Conservation (phyloP, 306 rosid genomes). For the Glycine latifolia region DNA sequence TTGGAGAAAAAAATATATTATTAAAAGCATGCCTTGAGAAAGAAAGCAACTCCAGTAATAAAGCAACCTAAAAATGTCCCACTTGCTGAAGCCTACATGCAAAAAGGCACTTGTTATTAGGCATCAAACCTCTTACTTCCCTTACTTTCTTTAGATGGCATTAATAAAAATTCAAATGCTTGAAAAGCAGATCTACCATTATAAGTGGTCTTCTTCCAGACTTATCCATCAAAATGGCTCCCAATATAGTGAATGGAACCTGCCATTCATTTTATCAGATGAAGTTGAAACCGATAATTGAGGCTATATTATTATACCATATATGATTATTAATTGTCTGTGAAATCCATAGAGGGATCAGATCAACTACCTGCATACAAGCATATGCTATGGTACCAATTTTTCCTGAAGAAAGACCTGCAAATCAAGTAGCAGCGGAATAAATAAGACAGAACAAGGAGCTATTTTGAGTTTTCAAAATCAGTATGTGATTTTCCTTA, state of each 20-base stretch:
- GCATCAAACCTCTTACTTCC: conserved; percentile 27
- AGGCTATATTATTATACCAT: background rate
- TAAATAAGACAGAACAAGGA: too few species aligned
- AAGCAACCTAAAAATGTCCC: conserved; percentile 75
- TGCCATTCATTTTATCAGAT: conserved; percentile 43
- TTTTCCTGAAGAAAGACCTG: too few species aligned
- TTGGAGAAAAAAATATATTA: conserved; percentile 4
- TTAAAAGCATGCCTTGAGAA: conserved; percentile 59
- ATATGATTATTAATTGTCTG: background rate
- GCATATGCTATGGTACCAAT: too few species aligned
- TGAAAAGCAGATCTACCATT: conserved; percentile 51
- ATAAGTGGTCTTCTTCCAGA: conserved; percentile 78
- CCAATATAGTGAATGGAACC: conserved; percentile 63
- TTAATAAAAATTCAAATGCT: background rate
- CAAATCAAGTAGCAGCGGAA: too few species aligned
- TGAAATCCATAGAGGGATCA: too few species aligned
- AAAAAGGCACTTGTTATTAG: background rate
- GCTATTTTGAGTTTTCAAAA: too few species aligned
- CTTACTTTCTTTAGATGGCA: background rate
- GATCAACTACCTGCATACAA: too few species aligned
- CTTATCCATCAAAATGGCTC: conserved; percentile 69
- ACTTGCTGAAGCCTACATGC: conserved; percentile 32
- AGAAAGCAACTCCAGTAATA: conserved; percentile 63
- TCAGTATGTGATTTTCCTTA: too few species aligned
- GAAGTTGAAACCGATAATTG: conserved; percentile 8